These are phyloP conservation scores for Fusarium guadeloupense DNA, from an alignment of 2,329 filamentous ascomycete species.

Conservation along the genomic window DNA sequence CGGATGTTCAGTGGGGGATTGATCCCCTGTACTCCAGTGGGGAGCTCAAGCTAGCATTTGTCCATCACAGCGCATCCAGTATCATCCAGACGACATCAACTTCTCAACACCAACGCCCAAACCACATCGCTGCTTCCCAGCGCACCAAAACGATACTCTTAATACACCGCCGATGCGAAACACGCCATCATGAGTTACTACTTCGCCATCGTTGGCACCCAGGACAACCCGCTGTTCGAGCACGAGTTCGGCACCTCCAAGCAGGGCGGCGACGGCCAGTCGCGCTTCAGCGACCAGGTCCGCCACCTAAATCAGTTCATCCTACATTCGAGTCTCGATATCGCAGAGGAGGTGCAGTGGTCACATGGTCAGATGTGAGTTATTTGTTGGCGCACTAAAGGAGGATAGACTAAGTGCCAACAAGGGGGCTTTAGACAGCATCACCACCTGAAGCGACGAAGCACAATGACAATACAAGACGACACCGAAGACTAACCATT, in stretches of 20 bases:
- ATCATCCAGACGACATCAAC: constrained; percentile 3
- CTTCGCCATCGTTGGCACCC: constrained; percentile 94
- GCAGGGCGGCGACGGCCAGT: constrained; percentile 90
- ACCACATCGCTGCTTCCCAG: background rate
- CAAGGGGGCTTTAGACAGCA: constrained; percentile 1
- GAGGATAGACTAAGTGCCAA: background rate
- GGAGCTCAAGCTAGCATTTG: background rate
- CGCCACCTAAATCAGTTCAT: constrained; percentile 98
- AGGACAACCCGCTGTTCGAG: constrained; percentile 96
- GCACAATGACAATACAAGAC: background rate
- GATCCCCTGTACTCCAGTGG: background rate
- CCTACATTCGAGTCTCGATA: constrained; percentile 90
- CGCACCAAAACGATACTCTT: background rate
- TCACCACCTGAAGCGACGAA: background rate
- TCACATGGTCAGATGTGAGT: constrained; percentile 81
- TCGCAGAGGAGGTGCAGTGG: constrained; percentile 98
- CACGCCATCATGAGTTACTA: constrained; percentile 87
- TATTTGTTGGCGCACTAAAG: background rate
- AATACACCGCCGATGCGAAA: constrained; percentile 40
- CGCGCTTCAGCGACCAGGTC: constrained; percentile 87
- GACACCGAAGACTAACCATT: constrained; percentile 5
- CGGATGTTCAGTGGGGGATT: constrained; percentile 12
- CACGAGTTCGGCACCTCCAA: constrained; percentile 97
- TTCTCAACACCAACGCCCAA: constrained; percentile 1
- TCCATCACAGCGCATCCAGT: background rate